These are phyloP conservation scores for Neonectria sp. DNA, from an alignment of 2,329 filamentous ascomycete species.

Conservation along the genomic window DNA sequence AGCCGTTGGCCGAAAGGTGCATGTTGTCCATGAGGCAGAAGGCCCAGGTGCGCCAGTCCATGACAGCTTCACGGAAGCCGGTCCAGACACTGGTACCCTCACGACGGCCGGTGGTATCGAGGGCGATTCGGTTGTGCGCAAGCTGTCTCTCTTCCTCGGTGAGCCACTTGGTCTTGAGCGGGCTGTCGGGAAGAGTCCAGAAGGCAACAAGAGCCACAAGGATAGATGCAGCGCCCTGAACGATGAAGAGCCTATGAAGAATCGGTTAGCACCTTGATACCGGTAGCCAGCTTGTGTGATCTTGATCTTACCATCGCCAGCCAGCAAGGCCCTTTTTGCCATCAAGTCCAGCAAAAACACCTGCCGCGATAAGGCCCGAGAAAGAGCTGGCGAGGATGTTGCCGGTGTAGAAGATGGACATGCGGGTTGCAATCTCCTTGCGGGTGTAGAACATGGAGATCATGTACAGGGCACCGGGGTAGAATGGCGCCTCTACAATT, in stretches of 20 bases:
- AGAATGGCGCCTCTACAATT: constrained; percentile 59
- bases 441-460: constrained; percentile 70
- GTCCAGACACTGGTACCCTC: constrained; percentile 56
- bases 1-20: constrained; percentile 44
- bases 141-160: constrained; percentile 57
- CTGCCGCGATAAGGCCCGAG: constrained; percentile 61
- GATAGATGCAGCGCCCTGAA: constrained; percentile 48
- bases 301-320: constrained; percentile 48
- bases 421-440: constrained; percentile 60
- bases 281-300: background rate
- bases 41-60: constrained; percentile 48
- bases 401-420: constrained; percentile 62
- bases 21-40: constrained; percentile 39
- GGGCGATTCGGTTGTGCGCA: constrained; percentile 57
- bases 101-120: constrained; percentile 45
- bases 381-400: constrained; percentile 57
- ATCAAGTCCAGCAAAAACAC: constrained; percentile 55
- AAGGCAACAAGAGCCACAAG: constrained; percentile 50
- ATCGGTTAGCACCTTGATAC: background rate
- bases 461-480: constrained; percentile 55
- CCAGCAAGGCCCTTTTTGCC: constrained; percentile 45
- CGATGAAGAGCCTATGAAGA: constrained; percentile 45
- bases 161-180: constrained; percentile 57
- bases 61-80: constrained; percentile 40
- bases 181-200: constrained; percentile 56